Evolutionary conservation across 257 asterid genomes (phyloP).

Genomic region (Salvia miltiorrhiza): DNA sequence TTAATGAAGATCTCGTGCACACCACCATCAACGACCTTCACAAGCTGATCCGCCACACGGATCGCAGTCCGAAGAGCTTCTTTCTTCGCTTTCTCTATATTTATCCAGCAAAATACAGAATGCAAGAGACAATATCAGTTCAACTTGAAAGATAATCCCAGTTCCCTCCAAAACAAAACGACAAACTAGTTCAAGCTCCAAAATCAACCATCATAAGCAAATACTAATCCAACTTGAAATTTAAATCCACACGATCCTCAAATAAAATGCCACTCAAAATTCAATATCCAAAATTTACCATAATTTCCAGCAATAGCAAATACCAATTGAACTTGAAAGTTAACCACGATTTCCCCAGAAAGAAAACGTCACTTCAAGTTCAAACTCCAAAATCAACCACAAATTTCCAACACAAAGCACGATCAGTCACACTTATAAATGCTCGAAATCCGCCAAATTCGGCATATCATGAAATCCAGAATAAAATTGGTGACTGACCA

Average conservation of each 20-base stretch:
- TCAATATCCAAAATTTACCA: not conserved
- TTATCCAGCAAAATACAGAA: not conserved
- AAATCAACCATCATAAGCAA: not conserved
- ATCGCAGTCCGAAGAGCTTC: slow-evolving; percentile 56
- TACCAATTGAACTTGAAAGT: not conserved
- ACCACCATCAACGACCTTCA: slow-evolving; percentile 71
- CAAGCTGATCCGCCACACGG: slow-evolving; percentile 62
- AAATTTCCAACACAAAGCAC: not conserved
- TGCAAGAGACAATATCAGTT: not conserved
- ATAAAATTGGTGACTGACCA: slow-evolving; percentile 36
- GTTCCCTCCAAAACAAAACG: not conserved
- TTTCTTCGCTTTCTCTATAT: slow-evolving; percentile 68
- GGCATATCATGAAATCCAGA: not conserved
- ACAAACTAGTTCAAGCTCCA: not conserved
- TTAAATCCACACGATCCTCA: too few relatives aligned
- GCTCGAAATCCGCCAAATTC: not conserved
- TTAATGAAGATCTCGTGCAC: slow-evolving; percentile 72
- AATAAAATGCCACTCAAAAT: too few relatives aligned
- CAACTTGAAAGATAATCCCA: not conserved
- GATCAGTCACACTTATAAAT: not conserved
- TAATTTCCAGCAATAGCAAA: not conserved
- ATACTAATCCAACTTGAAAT: not conserved
- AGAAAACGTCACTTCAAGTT: too few relatives aligned
- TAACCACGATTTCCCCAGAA: not conserved
- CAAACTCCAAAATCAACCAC: not conserved